These are phyloP conservation scores for Neostapfia colusana DNA, from an alignment of 176 grass and related monocot genomes.

Conservation along the genomic window DNA sequence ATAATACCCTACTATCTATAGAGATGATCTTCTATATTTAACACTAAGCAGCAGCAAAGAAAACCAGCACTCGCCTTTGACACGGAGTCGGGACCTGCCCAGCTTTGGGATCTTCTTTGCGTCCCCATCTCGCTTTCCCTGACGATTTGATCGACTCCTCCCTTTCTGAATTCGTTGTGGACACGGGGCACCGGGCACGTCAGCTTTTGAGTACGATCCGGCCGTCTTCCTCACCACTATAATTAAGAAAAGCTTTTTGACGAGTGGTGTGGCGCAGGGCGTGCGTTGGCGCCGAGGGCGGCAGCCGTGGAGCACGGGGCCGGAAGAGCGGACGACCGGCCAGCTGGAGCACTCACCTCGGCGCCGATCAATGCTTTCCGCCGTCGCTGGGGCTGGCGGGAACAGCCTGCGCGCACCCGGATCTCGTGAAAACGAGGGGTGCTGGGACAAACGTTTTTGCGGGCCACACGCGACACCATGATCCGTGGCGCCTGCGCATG, in stretches of 20 bases:
- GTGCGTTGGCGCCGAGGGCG: too few species aligned
- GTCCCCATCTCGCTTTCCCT: not conserved
- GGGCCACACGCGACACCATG: not conserved
- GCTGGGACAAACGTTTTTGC: not conserved
- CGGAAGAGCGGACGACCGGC: not conserved
- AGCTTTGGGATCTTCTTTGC: slow-evolving; percentile 24
- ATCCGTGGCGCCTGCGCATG: not conserved
- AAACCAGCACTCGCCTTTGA: not conserved
- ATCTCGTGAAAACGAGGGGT: not conserved
- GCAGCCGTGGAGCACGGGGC: not conserved
- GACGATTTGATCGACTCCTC: not conserved
- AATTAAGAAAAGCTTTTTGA: too few species aligned
- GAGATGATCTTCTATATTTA: not conserved
- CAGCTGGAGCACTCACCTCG: too few species aligned
- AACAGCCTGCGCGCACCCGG: too few species aligned
- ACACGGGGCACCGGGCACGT: not conserved
- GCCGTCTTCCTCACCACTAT: not conserved
- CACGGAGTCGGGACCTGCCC: not conserved
- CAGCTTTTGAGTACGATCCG: slow-evolving; percentile 12
- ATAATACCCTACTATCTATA: too few species aligned
- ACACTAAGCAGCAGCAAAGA: not conserved
- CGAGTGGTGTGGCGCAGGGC: not conserved
- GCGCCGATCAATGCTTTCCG: too few species aligned
- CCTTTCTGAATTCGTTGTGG: not conserved
- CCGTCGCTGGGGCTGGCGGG: too few species aligned